Evolutionary conservation across 352 stramenopile genomes (phyloP), one percentile per base, ranked within the genome.

Genomic region (Phytopythium delawarense): DNA sequence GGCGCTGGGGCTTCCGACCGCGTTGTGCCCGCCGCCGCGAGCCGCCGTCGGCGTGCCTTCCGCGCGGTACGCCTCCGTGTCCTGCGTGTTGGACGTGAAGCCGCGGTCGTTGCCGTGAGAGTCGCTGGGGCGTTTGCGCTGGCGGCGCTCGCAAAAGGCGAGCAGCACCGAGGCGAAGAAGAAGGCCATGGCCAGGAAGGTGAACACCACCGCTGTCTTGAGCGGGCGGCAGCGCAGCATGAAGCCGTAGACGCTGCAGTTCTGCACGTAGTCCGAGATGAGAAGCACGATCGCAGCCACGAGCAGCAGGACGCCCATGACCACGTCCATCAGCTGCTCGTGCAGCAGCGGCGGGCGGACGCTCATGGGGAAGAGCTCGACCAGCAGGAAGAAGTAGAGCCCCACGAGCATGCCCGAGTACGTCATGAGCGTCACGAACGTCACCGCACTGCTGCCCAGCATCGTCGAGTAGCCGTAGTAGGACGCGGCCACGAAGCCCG

Each of bases 391-490:
- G 52, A 86, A 66, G 49, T 75, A 84, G 45, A 91, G 65, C 8
- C 67, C 81, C 59, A 87, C 78, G 1, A 92, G 60, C 69, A 92
- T 84, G 8, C 70, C 72, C 28, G 79, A 88, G 66, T 89, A 92
- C 11, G 81, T 83, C 51, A 84, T 71, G 12, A 92, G 57, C 15
- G 72, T 79, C 60, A 74, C 72, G 61, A 79, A 92, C 20, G 74
- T 87, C 34, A 76, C 73, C 7, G 77, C 65, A 64, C 75, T 72
- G 59, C 78, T 90, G 35, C 78, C 77, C 50, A 90, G 60, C 79
- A 91, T 91, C 56, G 72, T 88, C 39, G 76, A 78, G 69, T 87
- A 89, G 12, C 79, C 78, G 67, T 87, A 87, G 67, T 85, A 89
- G 37, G 78, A 81, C 8, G 76, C 67, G 28, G 71, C 68, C 25